phyloP scores from a whole-genome alignment of 768 basidiomycete species.

The Neoboletus subvelutipes region DNA sequence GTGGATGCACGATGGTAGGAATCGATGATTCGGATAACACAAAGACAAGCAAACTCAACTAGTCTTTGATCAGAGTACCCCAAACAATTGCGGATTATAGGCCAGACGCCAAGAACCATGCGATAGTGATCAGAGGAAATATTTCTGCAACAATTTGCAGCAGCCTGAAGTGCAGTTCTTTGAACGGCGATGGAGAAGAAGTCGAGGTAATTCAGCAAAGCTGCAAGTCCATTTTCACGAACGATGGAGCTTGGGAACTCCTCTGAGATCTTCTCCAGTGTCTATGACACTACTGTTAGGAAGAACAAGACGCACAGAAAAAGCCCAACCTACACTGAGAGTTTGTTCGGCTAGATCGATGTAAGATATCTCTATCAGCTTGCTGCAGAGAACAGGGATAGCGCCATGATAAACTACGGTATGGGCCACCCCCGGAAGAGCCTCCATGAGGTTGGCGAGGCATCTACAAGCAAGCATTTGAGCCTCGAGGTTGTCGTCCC shows the following conservation, averaged over 20 bases:
- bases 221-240: conserved; percentile 90
- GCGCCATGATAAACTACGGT: conserved; percentile 98
- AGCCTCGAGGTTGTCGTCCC: conserved; percentile 88
- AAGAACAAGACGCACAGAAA: conserved; percentile 1
- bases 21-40: conserved; percentile 92
- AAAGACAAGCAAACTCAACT: conserved; percentile 96
- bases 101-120: conserved; percentile 88
- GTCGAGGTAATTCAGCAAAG: conserved; percentile 92
- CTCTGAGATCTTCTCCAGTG: conserved; percentile 96
- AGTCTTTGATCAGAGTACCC: conserved; percentile 91
- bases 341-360: conserved; percentile 99
- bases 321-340: conserved; percentile 70
- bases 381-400: conserved; percentile 95
- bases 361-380: conserved; percentile 94
- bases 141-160: conserved; percentile 94
- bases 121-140: conserved; percentile 85
- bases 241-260: conserved; percentile 96
- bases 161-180: conserved; percentile 93
- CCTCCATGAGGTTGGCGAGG: conserved; percentile 97
- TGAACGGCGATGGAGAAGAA: conserved; percentile 99
- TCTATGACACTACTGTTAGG: conserved; percentile 49
- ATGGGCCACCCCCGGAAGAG: conserved; percentile 96
- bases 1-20: conserved; percentile 83
- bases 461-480: conserved; percentile 96
- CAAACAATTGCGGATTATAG: conserved; percentile 90